Conservation (phyloP, 495 filamentous ascomycete species). For the Staphylotrichum tortipilum region DNA sequence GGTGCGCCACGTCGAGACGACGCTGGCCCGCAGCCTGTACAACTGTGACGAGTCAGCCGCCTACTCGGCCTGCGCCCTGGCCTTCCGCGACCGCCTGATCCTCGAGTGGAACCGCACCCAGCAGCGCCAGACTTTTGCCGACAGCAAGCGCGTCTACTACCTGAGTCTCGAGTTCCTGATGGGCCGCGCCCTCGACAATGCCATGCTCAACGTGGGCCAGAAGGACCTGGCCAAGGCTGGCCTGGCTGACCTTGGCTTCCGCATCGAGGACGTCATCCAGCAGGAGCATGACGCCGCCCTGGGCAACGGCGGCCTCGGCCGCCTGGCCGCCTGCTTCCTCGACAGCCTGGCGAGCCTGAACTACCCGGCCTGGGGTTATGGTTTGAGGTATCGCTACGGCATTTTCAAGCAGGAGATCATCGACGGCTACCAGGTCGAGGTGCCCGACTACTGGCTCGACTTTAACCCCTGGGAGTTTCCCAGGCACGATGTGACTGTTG, state of each 20-base stretch:
- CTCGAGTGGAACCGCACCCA: slow-evolving; percentile 97
- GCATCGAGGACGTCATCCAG: slow-evolving; percentile 88
- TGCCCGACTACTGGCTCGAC: slow-evolving; percentile 98
- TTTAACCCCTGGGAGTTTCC: slow-evolving; percentile 99
- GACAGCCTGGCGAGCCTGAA: slow-evolving; percentile 92
- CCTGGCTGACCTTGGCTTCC: slow-evolving; percentile 81
- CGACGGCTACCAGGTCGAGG: slow-evolving; percentile 92
- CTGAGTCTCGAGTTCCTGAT: slow-evolving; percentile 95
- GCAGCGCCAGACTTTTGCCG: slow-evolving; percentile 82
- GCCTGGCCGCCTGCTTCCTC: slow-evolving; percentile 91
- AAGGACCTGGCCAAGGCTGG: slow-evolving; percentile 82
- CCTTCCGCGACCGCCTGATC: slow-evolving; percentile 85
- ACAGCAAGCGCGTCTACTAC: slow-evolving; percentile 93
- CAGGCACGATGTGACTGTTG: slow-evolving; percentile 85
- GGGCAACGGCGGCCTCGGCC: slow-evolving; percentile 91
- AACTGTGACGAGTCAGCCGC: slow-evolving; percentile 96
- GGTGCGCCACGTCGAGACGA: slow-evolving; percentile 92
- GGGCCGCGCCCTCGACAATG: slow-evolving; percentile 93
- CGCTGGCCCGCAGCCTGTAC: slow-evolving; percentile 88
- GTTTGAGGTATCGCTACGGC: slow-evolving; percentile 87
- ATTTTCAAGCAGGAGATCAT: slow-evolving; percentile 99
- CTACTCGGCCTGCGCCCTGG: slow-evolving; percentile 82
- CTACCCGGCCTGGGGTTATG: slow-evolving; percentile 96
- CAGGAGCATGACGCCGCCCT: slow-evolving; percentile 96
- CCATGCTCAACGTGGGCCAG: slow-evolving; percentile 88